Evolutionary conservation across 2,329 filamentous ascomycete genomes (phyloP).

Genomic region (Ascochyta pisi): DNA sequence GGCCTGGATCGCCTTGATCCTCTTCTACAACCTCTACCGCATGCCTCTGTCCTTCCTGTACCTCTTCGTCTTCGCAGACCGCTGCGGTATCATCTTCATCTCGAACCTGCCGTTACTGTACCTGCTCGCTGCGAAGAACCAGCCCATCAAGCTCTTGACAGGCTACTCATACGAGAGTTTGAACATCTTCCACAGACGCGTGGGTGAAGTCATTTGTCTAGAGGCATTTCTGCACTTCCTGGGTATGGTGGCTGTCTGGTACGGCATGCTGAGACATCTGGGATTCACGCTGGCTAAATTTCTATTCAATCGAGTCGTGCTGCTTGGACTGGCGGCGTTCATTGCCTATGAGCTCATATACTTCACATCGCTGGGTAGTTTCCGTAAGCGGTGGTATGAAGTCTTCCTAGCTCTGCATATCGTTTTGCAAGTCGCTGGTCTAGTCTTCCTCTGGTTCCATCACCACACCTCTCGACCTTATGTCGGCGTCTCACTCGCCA

Average conservation of each 20-base stretch:
- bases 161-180: slow-evolving; percentile 71
- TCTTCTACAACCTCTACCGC: slow-evolving; percentile 65
- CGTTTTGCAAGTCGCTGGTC: slow-evolving; percentile 61
- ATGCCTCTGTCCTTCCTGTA: slow-evolving; percentile 57
- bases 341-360: slow-evolving; percentile 67
- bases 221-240: slow-evolving; percentile 63
- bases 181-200: slow-evolving; percentile 69
- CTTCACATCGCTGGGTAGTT: slow-evolving; percentile 65
- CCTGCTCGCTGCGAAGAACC: slow-evolving; percentile 70
- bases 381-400: slow-evolving; percentile 68
- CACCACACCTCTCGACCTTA: slow-evolving; percentile 61
- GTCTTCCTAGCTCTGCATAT: slow-evolving; percentile 67
- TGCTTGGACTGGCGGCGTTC: slow-evolving; percentile 63
- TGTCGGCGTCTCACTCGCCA: slow-evolving; percentile 59
- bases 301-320: slow-evolving; percentile 59
- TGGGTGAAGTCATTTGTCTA: slow-evolving; percentile 69
- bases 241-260: slow-evolving; percentile 64
- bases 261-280: slow-evolving; percentile 57
- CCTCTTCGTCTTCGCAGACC: slow-evolving; percentile 65
- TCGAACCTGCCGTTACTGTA: slow-evolving; percentile 64
- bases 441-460: slow-evolving; percentile 67
- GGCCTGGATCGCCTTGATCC: slow-evolving; percentile 60
- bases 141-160: slow-evolving; percentile 66
- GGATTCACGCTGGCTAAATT: slow-evolving; percentile 61
- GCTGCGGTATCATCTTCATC: slow-evolving; percentile 61